Percentiles rank a stretch among this genome's conserved stretches.
Evolutionary conservation across 192 early-diverging fungal genomes (phyloP).

Genomic region (Helicostylum pulchrum): DNA sequence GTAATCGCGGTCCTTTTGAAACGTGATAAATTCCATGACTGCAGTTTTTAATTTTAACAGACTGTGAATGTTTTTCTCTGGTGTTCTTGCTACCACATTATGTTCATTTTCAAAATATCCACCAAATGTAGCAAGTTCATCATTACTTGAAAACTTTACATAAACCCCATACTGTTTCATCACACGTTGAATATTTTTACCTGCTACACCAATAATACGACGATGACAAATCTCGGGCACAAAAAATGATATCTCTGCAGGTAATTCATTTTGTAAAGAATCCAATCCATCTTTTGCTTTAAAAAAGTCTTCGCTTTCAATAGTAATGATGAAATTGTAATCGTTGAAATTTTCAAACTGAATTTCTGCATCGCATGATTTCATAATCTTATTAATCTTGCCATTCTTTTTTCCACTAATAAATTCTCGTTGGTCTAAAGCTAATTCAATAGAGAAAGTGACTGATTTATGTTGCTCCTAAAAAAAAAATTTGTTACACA

Average conservation of each 20-base stretch:
- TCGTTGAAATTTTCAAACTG: slow-evolving; percentile 66
- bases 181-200: slow-evolving; percentile 82
- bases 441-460: slow-evolving; percentile 68
- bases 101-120: slow-evolving; percentile 78
- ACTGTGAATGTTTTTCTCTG: slow-evolving; percentile 67
- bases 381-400: slow-evolving; percentile 82
- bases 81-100: slow-evolving; percentile 80
- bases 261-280: slow-evolving; percentile 70
- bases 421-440: slow-evolving; percentile 73
- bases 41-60: slow-evolving; percentile 58
- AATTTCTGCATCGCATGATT: slow-evolving; percentile 60
- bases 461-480: slow-evolving; percentile 50
- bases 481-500: slow-evolving; percentile 1
- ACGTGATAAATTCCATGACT: slow-evolving; percentile 61
- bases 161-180: slow-evolving; percentile 84
- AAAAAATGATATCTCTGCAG: slow-evolving; percentile 76
- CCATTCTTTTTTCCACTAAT: slow-evolving; percentile 84
- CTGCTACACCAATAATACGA: slow-evolving; percentile 79
- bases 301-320: slow-evolving; percentile 52
- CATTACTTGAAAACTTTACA: slow-evolving; percentile 77
- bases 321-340: slow-evolving; percentile 75
- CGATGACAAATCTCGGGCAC: slow-evolving; percentile 78
- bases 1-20: slow-evolving; percentile 47
- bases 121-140: slow-evolving; percentile 66
- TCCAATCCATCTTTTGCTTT: slow-evolving; percentile 61